A percentile compares a stretch with the other conserved stretches of the same genome.
Evolutionary conservation across 1,284 basidiomycete genomes (phyloP).

Genomic region (Exobasidium rhododendri): DNA sequence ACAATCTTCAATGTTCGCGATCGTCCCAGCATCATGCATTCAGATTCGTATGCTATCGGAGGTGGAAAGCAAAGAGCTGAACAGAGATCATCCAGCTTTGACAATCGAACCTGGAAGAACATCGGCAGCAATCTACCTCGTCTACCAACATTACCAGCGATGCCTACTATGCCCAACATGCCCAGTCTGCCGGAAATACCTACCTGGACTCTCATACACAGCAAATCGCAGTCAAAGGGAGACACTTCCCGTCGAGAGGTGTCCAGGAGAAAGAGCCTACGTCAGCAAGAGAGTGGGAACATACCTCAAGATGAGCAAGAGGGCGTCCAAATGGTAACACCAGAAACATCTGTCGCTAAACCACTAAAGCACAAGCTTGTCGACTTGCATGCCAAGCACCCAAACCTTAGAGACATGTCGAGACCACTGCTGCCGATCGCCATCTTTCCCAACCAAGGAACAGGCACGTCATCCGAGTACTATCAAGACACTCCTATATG

Average conservation of each 20-base stretch:
- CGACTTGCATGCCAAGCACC: conserved; percentile 7
- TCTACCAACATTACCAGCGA: not conserved
- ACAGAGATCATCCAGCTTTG: not conserved
- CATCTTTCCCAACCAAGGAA: conserved; percentile 47
- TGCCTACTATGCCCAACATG: not conserved
- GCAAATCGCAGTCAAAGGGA: not conserved
- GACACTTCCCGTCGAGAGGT: not conserved
- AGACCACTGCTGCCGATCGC: conserved; percentile 19
- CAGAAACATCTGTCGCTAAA: not conserved
- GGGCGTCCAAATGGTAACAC: not conserved
- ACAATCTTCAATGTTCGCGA: conserved; percentile 2
- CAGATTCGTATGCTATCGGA: conserved; percentile 2
- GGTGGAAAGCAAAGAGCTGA: not conserved
- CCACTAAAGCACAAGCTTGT: conserved; percentile 3
- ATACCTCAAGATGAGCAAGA: not conserved
- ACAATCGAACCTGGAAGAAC: not conserved
- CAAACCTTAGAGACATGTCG: not conserved
- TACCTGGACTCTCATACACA: not conserved
- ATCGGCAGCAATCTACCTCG: too few species aligned
- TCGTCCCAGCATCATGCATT: not conserved
- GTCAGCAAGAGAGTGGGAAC: not conserved
- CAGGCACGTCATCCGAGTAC: conserved; percentile 40
- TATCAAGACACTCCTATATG: conserved; percentile 38
- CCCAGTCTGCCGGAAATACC: not conserved
- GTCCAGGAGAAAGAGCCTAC: not conserved